Evolutionary conservation across 345 rosid genomes (phyloP).

Genomic region (Citrus medica): DNA sequence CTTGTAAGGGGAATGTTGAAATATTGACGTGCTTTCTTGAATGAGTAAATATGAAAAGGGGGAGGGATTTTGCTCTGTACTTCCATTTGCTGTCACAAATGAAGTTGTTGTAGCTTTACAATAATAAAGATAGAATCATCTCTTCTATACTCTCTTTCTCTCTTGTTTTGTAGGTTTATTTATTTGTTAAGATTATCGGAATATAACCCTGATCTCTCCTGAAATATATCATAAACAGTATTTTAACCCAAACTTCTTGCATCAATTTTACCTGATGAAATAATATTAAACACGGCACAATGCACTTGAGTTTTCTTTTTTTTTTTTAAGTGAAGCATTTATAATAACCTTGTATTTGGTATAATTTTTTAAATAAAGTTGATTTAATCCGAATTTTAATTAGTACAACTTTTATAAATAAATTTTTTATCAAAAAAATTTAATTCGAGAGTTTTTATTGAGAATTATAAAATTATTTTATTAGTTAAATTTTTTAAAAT

Average conservation of each 20-base stretch:
- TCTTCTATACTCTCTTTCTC: neutral
- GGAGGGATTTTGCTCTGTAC: neutral
- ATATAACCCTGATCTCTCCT: no score
- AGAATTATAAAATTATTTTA: no score
- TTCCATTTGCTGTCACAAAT: neutral
- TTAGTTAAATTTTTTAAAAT: no score
- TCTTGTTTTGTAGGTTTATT: neutral
- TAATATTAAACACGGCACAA: no score
- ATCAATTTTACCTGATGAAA: neutral
- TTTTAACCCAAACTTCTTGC: neutral
- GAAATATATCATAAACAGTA: neutral
- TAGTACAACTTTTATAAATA: no score
- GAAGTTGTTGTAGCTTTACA: neutral
- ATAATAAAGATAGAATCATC: neutral
- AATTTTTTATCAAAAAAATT: no score
- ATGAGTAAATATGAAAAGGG: neutral
- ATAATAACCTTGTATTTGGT: no score
- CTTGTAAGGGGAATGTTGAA: neutral
- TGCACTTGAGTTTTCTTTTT: neutral
- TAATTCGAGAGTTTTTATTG: no score
- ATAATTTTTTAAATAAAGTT: no score
- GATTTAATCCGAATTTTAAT: no score
- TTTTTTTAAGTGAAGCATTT: no score
- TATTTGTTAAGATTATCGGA: no score
- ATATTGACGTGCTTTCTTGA: neutral